These are phyloP conservation scores for Ceriops decandra DNA, from an alignment of 345 rosid species.

Conservation along the genomic window DNA sequence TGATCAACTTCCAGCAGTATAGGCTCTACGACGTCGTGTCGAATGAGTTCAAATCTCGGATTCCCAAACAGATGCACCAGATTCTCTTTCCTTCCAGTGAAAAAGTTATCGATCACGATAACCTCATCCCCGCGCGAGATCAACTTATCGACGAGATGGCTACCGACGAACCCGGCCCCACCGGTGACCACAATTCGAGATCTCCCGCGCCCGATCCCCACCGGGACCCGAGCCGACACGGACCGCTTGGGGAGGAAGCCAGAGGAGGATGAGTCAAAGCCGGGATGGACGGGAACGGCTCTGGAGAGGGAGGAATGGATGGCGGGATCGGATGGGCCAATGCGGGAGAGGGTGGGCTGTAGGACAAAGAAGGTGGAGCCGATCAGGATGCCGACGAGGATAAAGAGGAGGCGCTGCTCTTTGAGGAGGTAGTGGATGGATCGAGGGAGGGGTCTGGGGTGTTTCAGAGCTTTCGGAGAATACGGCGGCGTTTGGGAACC, in stretches of 20 bases:
- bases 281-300: constrained; percentile 16
- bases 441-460: constrained; percentile 78
- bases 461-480: constrained; percentile 66
- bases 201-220: constrained; percentile 55
- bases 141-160: constrained; percentile 93
- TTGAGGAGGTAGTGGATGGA: constrained; percentile 79
- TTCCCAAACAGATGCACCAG: constrained; percentile 72
- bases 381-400: constrained; percentile 85
- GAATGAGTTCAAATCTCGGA: constrained; percentile 88
- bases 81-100: constrained; percentile 94
- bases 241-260: constrained; percentile 1
- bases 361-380: constrained; percentile 94
- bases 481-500: constrained; percentile 43
- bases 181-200: constrained; percentile 89
- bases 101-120: constrained; percentile 90
- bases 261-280: neutral
- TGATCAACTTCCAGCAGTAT: constrained; percentile 95
- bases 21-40: constrained; percentile 97
- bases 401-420: constrained; percentile 87
- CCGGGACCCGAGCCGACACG: constrained; percentile 63
- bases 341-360: constrained; percentile 78
- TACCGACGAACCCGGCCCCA: constrained; percentile 97
- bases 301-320: constrained; percentile 29
- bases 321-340: constrained; percentile 44
- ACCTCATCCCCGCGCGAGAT: constrained; percentile 89